These are phyloP conservation scores for Ophiocordyceps camponoti-leonardi DNA, from an alignment of 2,329 filamentous ascomycete genomes.

Conservation along the genomic window DNA sequence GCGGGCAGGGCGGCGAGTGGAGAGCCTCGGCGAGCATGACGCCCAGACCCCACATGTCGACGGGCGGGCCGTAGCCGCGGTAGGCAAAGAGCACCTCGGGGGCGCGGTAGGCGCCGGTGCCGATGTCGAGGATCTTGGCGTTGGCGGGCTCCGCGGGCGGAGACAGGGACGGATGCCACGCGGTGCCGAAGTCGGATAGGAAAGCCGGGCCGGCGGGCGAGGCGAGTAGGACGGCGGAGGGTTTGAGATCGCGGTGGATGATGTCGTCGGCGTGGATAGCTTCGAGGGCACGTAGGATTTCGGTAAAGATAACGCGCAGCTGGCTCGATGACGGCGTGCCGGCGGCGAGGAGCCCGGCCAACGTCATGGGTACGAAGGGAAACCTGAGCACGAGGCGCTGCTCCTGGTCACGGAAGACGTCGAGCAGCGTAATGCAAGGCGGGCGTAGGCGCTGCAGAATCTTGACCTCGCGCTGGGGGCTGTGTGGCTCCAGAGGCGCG, in stretches of 20 bases:
- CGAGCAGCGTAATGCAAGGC: slow-evolving; percentile 47
- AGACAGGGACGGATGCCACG: slow-evolving; percentile 53
- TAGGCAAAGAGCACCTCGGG: slow-evolving; percentile 85
- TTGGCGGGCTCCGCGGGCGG: slow-evolving; percentile 45
- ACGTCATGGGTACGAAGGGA: slow-evolving; percentile 62
- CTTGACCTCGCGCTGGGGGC: slow-evolving; percentile 61
- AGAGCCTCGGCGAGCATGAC: slow-evolving; percentile 66
- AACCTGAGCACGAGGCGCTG: slow-evolving; percentile 66
- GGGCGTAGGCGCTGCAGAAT: slow-evolving; percentile 46
- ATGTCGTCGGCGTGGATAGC: slow-evolving; percentile 60
- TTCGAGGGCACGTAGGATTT: slow-evolving; percentile 53
- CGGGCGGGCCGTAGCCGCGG: slow-evolving; percentile 46
- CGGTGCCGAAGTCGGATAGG: slow-evolving; percentile 82
- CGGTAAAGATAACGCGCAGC: slow-evolving; percentile 32
- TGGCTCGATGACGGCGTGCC: slow-evolving; percentile 7
- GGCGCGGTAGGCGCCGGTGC: slow-evolving; percentile 78
- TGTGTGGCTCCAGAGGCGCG: slow-evolving; percentile 61
- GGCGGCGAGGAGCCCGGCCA: slow-evolving; percentile 45
- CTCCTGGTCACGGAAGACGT: slow-evolving; percentile 54
- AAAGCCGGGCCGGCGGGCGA: slow-evolving; percentile 54
- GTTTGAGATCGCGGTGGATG: slow-evolving; percentile 88
- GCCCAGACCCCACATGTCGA: slow-evolving; percentile 86
- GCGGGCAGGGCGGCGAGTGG: slow-evolving; percentile 32
- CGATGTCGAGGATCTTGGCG: slow-evolving; percentile 77
- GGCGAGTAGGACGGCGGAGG: slow-evolving; percentile 66